phyloP scores from a whole-genome alignment of 495 filamentous ascomycete genomes.

The Rhypophila decipiens region DNA sequence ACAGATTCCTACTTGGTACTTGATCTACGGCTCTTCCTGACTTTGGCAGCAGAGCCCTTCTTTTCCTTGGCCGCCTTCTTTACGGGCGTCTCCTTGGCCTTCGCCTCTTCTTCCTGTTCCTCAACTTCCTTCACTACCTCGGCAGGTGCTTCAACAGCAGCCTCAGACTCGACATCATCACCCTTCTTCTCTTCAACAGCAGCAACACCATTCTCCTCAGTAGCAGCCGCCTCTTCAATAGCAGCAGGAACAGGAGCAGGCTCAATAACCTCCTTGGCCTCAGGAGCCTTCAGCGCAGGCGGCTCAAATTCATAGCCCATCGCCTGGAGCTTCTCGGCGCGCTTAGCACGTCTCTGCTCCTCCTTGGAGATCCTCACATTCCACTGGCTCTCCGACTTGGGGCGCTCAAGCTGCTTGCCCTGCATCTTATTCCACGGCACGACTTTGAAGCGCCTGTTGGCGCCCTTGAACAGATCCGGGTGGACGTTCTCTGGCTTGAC shows the following conservation, averaged over 20 bases:
- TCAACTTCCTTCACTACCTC: too few relatives aligned
- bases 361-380: slow-evolving; percentile 62
- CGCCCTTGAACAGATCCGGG: slow-evolving; percentile 75
- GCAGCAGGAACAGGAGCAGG: too few relatives aligned
- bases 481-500: slow-evolving; percentile 73
- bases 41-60: too few relatives aligned
- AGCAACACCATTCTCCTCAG: slow-evolving; percentile 24
- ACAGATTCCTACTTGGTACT: too few relatives aligned
- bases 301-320: slow-evolving; percentile 80
- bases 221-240: slow-evolving; percentile 37
- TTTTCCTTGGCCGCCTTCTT: too few relatives aligned
- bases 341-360: slow-evolving; percentile 56
- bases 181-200: slow-evolving; percentile 11
- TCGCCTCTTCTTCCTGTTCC: too few relatives aligned
- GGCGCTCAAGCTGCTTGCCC: slow-evolving; percentile 63
- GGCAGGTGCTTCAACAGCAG: too few relatives aligned
- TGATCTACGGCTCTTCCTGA: too few relatives aligned
- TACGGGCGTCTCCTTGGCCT: too few relatives aligned
- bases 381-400: slow-evolving; percentile 66
- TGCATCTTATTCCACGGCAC: slow-evolving; percentile 81
- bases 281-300: slow-evolving; percentile 63
- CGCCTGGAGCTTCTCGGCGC: slow-evolving; percentile 67
- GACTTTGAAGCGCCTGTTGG: slow-evolving; percentile 80
- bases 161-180: slow-evolving; percentile 2
- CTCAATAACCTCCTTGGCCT: slow-evolving; percentile 26